Evolutionary conservation across 1,139 yeast genomes (phyloP).

Genomic region (Groenewaldozyma auringiensis): DNA sequence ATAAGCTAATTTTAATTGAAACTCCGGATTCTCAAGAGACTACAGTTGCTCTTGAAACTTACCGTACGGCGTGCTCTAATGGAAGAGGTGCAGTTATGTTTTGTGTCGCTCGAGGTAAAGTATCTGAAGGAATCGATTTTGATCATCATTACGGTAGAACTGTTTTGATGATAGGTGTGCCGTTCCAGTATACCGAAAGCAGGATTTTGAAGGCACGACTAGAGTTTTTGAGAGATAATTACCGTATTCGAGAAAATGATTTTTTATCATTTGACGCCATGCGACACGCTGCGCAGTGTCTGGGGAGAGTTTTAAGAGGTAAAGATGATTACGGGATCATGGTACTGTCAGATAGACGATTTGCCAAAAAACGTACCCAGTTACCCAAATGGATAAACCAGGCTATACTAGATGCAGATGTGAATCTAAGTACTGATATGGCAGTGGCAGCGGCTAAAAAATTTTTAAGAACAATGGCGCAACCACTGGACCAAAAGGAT

Average conservation of each 20-base stretch:
- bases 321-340: constrained; percentile 97
- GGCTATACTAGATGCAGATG: constrained; percentile 83
- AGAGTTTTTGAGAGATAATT: constrained; percentile 88
- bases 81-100: constrained; percentile 95
- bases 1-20: constrained; percentile 89
- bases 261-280: constrained; percentile 96
- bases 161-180: constrained; percentile 97
- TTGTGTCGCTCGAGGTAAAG: constrained; percentile 98
- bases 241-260: constrained; percentile 86
- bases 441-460: constrained; percentile 92
- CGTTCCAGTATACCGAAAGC: constrained; percentile 97
- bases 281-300: constrained; percentile 99
- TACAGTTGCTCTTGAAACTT: constrained; percentile 87
- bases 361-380: constrained; percentile 76
- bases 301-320: constrained; percentile 94
- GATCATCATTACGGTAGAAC: constrained; percentile 98
- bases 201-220: constrained; percentile 89
- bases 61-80: constrained; percentile 91
- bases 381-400: constrained; percentile 97
- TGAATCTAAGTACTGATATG: constrained; percentile 93
- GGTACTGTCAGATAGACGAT: constrained; percentile 94
- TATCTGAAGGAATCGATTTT: constrained; percentile 97
- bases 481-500: constrained; percentile 83
- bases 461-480: constrained; percentile 87
- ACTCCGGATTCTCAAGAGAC: constrained; percentile 99